Evolutionary conservation across 208 protist genomes (phyloP).

Genomic region (Trypanosoma congolense): DNA sequence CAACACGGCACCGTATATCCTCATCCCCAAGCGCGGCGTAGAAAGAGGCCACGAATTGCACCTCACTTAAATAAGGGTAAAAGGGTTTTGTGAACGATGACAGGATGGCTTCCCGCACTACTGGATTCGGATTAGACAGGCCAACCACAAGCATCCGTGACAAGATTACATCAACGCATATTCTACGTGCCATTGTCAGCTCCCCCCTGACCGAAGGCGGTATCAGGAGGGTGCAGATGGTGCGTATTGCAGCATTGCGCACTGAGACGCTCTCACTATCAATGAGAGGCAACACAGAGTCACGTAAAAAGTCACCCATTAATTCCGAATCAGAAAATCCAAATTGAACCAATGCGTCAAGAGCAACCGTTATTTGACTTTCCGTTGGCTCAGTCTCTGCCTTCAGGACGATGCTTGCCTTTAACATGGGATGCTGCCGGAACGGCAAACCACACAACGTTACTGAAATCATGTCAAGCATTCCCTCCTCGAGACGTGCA

Average conservation of each 20-base stretch:
- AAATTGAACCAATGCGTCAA: conserved; percentile 84
- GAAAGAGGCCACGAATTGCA: conserved; percentile 71
- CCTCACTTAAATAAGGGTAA: conserved; percentile 82
- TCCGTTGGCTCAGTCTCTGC: conserved; percentile 41
- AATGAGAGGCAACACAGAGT: conserved; percentile 83
- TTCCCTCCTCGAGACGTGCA: conserved; percentile 63
- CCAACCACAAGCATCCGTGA: conserved; percentile 77
- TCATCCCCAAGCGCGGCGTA: conserved; percentile 82
- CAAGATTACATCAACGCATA: conserved; percentile 84
- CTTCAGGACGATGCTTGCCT: conserved; percentile 14
- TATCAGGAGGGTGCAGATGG: conserved; percentile 82
- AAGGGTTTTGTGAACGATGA: conserved; percentile 73
- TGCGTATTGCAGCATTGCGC: conserved; percentile 73
- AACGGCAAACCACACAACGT: conserved; percentile 84
- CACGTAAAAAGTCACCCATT: conserved; percentile 84
- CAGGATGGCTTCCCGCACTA: conserved; percentile 63
- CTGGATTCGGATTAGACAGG: conserved; percentile 65
- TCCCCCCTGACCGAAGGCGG: conserved; percentile 54
- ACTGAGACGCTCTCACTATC: conserved; percentile 62
- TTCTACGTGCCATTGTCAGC: conserved; percentile 71
- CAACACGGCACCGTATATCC: conserved; percentile 69
- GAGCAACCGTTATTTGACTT: conserved; percentile 66
- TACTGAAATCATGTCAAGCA: conserved; percentile 88
- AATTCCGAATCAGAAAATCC: conserved; percentile 85
- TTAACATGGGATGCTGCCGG: conserved; percentile 42